Base-by-base conservation (phyloP, 305 asterid genomes). In the Fraxinus greggii region DNA sequence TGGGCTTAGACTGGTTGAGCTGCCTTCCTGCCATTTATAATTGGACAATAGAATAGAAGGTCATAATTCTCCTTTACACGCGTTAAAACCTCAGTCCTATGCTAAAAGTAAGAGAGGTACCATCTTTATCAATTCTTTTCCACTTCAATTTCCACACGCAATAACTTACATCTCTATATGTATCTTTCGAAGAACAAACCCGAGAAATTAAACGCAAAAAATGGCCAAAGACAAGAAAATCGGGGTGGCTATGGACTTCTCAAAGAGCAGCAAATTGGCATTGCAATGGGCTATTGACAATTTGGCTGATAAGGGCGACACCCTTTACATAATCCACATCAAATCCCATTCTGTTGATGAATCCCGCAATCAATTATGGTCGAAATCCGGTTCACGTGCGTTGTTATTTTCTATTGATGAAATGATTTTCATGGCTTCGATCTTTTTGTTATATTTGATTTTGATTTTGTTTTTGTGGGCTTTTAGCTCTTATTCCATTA, bases 191-290 rank as follows among this genome's bases (percentile, higher is more conserved):
- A 26, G 33, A 8, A 21, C n/a, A 1, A 19, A 38, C 54, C 23
- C 31, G 1, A 31, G 81, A 7, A 51, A 67, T 24, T 59, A 23
- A 63, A 7, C 23, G n/a, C 8, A 56, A 19, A 8, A 76, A 65
- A 90, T 90, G 93, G 90, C 13, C 35, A 86, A 85, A 76, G 93
- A 90, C 87, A 87, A 90, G 72, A 90, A 72, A 17, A 78, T 90
- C 0, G 92, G 90, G 26, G 87, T 90, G 6, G 92, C 98, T 0
- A 88, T 96, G 91, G 99, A 96, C 79, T 96, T 96, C 90, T 96
- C 99, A 0, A 87, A 91, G 89, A 94, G 97, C 90, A 96, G 99
- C 86, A 93, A 90, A 86, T 83, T 88, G 69, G 98, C 98, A 45
- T 84, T 96, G 76, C 85, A 84, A 75, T 96, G 99, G 99, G 90